Evolutionary conservation across 2,329 filamentous ascomycete species (phyloP).

Genomic region (Exserohilum turcica): DNA sequence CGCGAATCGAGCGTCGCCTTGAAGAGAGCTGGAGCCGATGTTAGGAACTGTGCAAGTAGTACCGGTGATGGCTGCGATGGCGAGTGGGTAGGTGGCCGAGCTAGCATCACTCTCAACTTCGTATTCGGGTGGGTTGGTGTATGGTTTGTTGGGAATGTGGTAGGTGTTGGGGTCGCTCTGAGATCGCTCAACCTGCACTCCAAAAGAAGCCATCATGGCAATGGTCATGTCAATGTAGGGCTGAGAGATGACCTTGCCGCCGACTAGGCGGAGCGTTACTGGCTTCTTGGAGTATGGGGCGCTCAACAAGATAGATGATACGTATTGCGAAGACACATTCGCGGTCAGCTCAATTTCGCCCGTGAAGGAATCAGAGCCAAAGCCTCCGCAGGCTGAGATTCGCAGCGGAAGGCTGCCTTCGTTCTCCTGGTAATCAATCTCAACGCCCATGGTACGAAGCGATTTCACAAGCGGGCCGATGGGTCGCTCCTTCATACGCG

Average conservation of each 20-base stretch:
- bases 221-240: constrained; percentile 99
- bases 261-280: constrained; percentile 85
- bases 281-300: constrained; percentile 95
- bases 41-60: constrained; percentile 96
- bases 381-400: constrained; percentile 66
- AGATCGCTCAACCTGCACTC: constrained; percentile 78
- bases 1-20: constrained; percentile 94
- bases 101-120: constrained; percentile 96
- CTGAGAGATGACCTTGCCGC: constrained; percentile 97
- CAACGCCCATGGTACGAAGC: constrained; percentile 82
- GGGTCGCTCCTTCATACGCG: constrained; percentile 92
- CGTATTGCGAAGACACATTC: constrained; percentile 98
- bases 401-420: constrained; percentile 82
- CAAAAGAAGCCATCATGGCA: constrained; percentile 94
- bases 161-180: constrained; percentile 85
- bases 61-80: constrained; percentile 92
- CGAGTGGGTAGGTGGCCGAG: constrained; percentile 93
- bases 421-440: constrained; percentile 82
- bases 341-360: constrained; percentile 90
- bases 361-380: constrained; percentile 69
- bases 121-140: constrained; percentile 84
- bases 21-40: constrained; percentile 87
- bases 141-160: constrained; percentile 83
- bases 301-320: constrained; percentile 95
- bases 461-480: constrained; percentile 94